phyloP scores from a whole-genome alignment of 192 early-diverging fungal species.

The Podila epigama region DNA sequence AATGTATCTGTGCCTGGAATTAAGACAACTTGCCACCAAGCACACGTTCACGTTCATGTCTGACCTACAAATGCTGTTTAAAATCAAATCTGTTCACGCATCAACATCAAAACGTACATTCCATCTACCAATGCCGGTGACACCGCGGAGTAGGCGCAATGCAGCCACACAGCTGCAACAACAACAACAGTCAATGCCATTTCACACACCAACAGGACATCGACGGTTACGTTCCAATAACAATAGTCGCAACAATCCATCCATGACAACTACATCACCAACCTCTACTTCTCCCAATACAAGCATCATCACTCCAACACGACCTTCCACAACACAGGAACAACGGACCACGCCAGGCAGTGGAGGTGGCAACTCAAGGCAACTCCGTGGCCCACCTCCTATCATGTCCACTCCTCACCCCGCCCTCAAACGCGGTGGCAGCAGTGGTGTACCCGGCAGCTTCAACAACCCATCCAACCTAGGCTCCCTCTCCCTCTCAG shows the following conservation, averaged over 20 bases:
- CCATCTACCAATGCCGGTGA: background rate
- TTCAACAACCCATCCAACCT: slow-evolving; percentile 4
- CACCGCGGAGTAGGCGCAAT: background rate
- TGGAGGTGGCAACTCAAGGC: slow-evolving; percentile 16
- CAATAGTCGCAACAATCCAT: too few relatives aligned
- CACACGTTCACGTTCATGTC: too few relatives aligned
- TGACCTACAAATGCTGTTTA: too few relatives aligned
- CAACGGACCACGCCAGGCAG: background rate
- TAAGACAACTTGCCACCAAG: too few relatives aligned
- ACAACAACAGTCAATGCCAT: background rate
- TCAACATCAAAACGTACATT: background rate
- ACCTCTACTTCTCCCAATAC: too few relatives aligned
- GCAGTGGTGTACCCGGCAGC: slow-evolving; percentile 13
- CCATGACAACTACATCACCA: slow-evolving; percentile 1
- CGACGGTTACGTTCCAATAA: background rate
- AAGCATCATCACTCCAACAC: slow-evolving; percentile 25
- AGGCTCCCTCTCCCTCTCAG: slow-evolving; percentile 8
- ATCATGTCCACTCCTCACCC: slow-evolving; percentile 16
- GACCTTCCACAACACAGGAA: slow-evolving; percentile 2
- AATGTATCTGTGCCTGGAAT: too few relatives aligned
- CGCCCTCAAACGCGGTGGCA: slow-evolving; percentile 15
- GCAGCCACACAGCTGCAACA: background rate
- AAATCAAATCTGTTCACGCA: background rate
- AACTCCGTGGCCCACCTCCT: slow-evolving; percentile 24
- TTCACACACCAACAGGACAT: background rate